Percentiles rank a stretch among this genome's conserved stretches.
phyloP scores from a whole-genome alignment of 108 stramenopile genomes.

The Discostella pseudostelligera region DNA sequence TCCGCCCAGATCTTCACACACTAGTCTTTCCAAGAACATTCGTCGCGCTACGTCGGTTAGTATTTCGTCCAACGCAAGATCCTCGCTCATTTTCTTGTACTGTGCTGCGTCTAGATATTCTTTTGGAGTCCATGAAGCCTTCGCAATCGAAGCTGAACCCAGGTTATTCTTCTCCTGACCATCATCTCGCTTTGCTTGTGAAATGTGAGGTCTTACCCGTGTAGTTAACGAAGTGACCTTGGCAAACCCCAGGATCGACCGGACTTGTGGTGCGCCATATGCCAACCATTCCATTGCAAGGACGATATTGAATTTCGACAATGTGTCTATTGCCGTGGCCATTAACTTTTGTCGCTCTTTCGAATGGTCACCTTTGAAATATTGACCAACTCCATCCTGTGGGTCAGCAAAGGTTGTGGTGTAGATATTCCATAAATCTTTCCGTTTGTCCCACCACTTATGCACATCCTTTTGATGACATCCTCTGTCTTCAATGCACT shows the following conservation, averaged over 20 bases:
- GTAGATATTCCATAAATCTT: constrained; percentile 76
- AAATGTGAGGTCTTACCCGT: constrained; percentile 71
- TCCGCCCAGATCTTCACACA: constrained; percentile 51
- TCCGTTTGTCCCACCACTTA: constrained; percentile 64
- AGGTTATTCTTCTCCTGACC: constrained; percentile 70
- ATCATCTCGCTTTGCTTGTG: constrained; percentile 66
- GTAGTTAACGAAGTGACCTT: constrained; percentile 63
- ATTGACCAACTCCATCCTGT: constrained; percentile 29
- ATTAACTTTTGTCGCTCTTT: constrained; percentile 48
- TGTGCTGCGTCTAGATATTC: constrained; percentile 55
- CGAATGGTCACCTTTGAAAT: constrained; percentile 28
- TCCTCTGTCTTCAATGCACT: constrained; percentile 81
- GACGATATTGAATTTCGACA: constrained; percentile 74
- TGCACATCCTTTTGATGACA: constrained; percentile 65
- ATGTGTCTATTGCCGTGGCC: constrained; percentile 61
- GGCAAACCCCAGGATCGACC: constrained; percentile 66
- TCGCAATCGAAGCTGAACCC: constrained; percentile 70
- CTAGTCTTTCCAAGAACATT: constrained; percentile 80
- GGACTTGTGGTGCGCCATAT: constrained; percentile 62
- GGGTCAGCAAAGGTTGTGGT: constrained; percentile 69
- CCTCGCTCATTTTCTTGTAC: constrained; percentile 73
- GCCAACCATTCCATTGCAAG: constrained; percentile 81
- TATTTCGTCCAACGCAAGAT: constrained; percentile 79
- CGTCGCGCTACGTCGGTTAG: constrained; percentile 75
- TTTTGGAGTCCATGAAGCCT: constrained; percentile 74